Evolutionary conservation across 2,329 filamentous ascomycete species (phyloP).

Genomic region (Trichoderma sp.): DNA sequence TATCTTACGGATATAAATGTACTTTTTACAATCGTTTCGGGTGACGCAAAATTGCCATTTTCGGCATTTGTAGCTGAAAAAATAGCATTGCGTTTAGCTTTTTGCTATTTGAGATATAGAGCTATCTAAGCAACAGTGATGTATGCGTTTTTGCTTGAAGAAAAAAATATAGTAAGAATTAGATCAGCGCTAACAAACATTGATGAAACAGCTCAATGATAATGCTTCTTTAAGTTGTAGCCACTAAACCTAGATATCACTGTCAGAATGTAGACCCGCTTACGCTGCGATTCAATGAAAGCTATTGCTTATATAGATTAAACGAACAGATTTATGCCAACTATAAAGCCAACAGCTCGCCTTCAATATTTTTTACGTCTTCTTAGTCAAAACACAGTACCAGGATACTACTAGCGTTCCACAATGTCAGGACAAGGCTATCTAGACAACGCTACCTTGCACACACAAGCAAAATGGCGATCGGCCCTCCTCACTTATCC

Average conservation of each 20-base stretch:
- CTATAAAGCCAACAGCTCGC: background rate
- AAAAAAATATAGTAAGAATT: background rate
- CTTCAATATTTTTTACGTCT: background rate
- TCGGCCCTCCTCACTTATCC: constrained; percentile 20
- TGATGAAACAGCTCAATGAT: background rate
- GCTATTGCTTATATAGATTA: background rate
- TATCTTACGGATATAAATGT: no score
- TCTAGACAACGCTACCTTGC: background rate
- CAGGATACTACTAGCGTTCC: background rate
- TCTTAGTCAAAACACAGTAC: background rate
- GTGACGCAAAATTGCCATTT: no score
- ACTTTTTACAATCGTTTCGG: no score
- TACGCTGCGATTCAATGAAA: background rate
- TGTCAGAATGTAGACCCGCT: background rate
- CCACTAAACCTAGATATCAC: background rate
- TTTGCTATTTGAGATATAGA: background rate
- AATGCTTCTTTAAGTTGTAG: background rate
- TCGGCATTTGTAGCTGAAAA: background rate
- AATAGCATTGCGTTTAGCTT: background rate
- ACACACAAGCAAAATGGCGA: constrained; percentile 12
- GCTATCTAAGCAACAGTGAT: background rate
- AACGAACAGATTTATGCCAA: background rate
- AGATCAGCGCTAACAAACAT: constrained; percentile 4
- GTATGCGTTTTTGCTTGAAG: background rate
- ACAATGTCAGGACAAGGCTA: constrained; percentile 12